Conservation (phyloP, 108 stramenopile genomes). For the Poteriospumella lacustris region DNA sequence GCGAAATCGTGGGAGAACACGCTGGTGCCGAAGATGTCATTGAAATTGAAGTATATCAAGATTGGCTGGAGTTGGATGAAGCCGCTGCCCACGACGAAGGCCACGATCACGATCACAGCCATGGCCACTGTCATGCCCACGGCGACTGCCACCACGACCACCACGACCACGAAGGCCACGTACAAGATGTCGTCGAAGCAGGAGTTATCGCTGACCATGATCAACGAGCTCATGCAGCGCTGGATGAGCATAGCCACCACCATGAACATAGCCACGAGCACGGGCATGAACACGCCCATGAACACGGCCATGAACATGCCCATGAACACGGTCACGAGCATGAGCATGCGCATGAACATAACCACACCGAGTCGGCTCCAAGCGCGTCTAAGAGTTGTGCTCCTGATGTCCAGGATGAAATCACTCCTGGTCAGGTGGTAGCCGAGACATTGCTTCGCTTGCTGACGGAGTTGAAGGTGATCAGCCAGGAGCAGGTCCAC, state of each 20-base stretch:
- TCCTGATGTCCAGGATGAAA: neutral
- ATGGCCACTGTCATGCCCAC: neutral
- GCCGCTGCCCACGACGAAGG: neutral
- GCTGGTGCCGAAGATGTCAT: neutral
- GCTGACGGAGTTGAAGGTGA: neutral
- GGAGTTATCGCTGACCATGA: neutral
- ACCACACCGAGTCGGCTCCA: neutral
- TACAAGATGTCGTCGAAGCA: neutral
- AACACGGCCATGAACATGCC: conserved; percentile 13
- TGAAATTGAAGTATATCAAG: conserved; percentile 11
- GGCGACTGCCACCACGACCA: neutral
- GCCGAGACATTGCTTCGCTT: neutral
- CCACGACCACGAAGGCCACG: neutral
- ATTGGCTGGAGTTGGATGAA: neutral
- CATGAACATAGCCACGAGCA: neutral
- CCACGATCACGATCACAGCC: neutral
- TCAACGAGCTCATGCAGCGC: neutral
- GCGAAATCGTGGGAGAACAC: neutral
- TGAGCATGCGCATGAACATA: neutral
- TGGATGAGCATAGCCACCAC: neutral
- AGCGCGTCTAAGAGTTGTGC: neutral
- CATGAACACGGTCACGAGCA: neutral
- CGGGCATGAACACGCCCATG: neutral
- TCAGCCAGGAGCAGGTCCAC: neutral
- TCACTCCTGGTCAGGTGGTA: neutral